phyloP scores from a whole-genome alignment of 2,329 filamentous ascomycete genomes.

The Pseudodiploospora longispora region DNA sequence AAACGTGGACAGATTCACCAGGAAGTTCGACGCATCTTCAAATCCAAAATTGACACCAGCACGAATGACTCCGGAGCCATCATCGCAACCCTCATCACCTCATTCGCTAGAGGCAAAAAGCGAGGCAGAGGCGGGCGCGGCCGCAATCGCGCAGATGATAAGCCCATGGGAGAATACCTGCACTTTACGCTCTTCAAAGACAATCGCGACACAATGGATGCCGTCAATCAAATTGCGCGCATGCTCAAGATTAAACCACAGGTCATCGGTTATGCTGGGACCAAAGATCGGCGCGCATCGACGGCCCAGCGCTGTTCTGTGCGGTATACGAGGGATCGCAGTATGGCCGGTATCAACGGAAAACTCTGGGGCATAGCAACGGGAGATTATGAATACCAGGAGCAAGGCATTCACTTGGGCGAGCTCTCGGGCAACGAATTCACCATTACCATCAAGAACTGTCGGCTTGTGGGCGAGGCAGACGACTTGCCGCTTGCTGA shows the following conservation, averaged over 20 bases:
- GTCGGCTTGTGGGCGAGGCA: slow-evolving; percentile 46
- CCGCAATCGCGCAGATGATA: slow-evolving; percentile 19
- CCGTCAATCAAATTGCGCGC: slow-evolving; percentile 66
- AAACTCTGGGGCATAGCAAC: slow-evolving; percentile 57
- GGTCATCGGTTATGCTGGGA: slow-evolving; percentile 69
- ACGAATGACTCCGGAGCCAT: slow-evolving; percentile 53
- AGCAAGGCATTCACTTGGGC: slow-evolving; percentile 67
- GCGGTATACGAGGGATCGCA: slow-evolving; percentile 41
- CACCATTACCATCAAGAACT: slow-evolving; percentile 82
- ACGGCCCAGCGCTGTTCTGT: slow-evolving; percentile 77
- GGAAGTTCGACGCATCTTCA: slow-evolving; percentile 71
- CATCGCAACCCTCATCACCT: slow-evolving; percentile 55
- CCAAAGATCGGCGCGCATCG: slow-evolving; percentile 81
- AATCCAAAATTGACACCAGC: slow-evolving; percentile 66
- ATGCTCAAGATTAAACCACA: slow-evolving; percentile 67
- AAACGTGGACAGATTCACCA: slow-evolving; percentile 43
- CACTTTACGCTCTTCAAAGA: slow-evolving; percentile 95
- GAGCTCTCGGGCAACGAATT: slow-evolving; percentile 89
- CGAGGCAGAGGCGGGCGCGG: slow-evolving; percentile 17
- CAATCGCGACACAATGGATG: slow-evolving; percentile 95
- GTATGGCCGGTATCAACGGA: slow-evolving; percentile 56
- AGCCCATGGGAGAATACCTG: slow-evolving; percentile 60
- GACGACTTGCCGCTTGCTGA: slow-evolving; percentile 16
- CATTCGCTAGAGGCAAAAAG: slow-evolving; percentile 28
- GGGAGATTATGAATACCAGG: slow-evolving; percentile 74